Conservation (phyloP, 495 filamentous ascomycete species). For the Hypoxylon trugodes region DNA sequence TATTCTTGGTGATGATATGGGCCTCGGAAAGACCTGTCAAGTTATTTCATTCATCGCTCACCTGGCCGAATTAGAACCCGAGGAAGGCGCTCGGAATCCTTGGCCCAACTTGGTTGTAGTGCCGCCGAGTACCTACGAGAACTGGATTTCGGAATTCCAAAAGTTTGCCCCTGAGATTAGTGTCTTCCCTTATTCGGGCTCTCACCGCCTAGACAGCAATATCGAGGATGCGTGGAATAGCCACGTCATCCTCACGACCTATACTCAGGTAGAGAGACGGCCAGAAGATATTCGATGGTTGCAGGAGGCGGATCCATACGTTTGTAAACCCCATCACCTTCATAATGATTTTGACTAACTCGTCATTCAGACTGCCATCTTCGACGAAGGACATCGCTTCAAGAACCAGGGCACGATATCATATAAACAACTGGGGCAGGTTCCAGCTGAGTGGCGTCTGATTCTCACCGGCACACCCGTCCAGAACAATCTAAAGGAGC, state of each 20-base stretch:
- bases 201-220: constrained; percentile 70
- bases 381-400: constrained; percentile 91
- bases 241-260: constrained; percentile 92
- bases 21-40: constrained; percentile 95
- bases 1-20: constrained; percentile 98
- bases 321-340: constrained; percentile 10
- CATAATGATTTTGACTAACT: constrained; percentile 13
- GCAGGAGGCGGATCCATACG: constrained; percentile 56
- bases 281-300: constrained; percentile 53
- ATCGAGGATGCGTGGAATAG: constrained; percentile 58
- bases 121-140: constrained; percentile 90
- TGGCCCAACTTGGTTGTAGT: constrained; percentile 90
- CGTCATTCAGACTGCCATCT: constrained; percentile 66
- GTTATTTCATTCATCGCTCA: constrained; percentile 93
- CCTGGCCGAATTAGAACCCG: constrained; percentile 64
- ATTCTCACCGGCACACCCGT: constrained; percentile 93
- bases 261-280: constrained; percentile 58
- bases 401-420: constrained; percentile 84
- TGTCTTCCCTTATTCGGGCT: constrained; percentile 84
- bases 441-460: constrained; percentile 79
- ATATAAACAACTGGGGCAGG: constrained; percentile 81
- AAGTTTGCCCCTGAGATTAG: constrained; percentile 80
- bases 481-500: constrained; percentile 94
- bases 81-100: constrained; percentile 55
- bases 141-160: constrained; percentile 91